Base-by-base conservation (phyloP, 2,329 filamentous ascomycete genomes). In the Cadophora sp. region DNA sequence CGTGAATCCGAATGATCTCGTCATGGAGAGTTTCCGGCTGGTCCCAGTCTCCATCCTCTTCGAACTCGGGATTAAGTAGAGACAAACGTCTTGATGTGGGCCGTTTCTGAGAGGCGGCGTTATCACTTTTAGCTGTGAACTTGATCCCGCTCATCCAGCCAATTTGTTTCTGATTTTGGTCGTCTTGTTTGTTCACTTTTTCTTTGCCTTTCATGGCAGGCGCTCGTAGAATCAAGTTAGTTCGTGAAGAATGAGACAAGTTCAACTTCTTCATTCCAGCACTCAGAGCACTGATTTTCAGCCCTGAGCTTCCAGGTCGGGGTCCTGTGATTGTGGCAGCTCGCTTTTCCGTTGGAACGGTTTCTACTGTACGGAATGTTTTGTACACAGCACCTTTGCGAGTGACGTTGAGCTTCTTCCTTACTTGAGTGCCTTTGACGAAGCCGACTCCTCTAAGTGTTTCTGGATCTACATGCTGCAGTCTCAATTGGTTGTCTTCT, bases 361-460 rank as follows among this genome's bases (percentile, higher is more conserved):
- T 87, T 64, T 91, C 90, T 24, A 91, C 84, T 50, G 93, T 89
- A 56, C 92, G 89, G 75, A 95, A 97, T 0, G 92, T 95, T 78
- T 91, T 92, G 82, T 97, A 97, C 2, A 86, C 82, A 6, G 94
- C 93, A 12, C 94, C 94, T 77, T 90, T 90, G n/a, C 94, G 88
- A 14, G 94, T 97, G 51, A 94, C 82, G 63, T 87, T 90, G 11
- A 94, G 81, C 34, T 86, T 89, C 48, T 88, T 88, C 7, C 85
- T 85, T 24, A 90, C 87, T 3, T 85, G 84, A 62, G 84, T 85
- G 4, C 92, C 93, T 76, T 90, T 93, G 56, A 88, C 83, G 77
- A 92, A 92, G 3, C 92, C 93, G 19, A 97, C 90, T 1, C 86
- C 83, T 67, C 87, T 83, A 0, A 96, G 82, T 34, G 89, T 82